These are phyloP conservation scores for Lasiodiplodia hormozganensis DNA, from an alignment of 2,329 filamentous ascomycete species.

Conservation along the genomic window DNA sequence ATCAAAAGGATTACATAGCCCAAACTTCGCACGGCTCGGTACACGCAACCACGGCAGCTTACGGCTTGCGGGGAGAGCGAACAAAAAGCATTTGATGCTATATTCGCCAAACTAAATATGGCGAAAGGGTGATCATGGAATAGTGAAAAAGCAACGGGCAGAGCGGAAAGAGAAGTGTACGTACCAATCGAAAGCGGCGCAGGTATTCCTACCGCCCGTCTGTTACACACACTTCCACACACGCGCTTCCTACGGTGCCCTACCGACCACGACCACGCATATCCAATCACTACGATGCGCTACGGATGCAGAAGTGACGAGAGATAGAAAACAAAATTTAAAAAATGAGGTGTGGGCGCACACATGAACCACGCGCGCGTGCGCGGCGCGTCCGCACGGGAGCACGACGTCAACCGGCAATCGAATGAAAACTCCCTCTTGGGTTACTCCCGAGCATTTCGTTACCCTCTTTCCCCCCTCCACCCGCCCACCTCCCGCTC, in stretches of 20 bases:
- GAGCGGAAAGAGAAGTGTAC: background rate
- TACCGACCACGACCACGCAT: background rate
- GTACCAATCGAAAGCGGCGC: background rate
- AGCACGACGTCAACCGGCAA: background rate
- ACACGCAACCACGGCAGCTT: background rate
- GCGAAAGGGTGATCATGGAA: background rate
- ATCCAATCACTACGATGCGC: conserved; percentile 21
- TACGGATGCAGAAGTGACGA: background rate
- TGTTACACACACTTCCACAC: background rate
- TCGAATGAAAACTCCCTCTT: background rate
- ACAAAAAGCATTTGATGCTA: background rate
- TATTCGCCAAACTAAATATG: background rate
- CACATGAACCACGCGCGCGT: background rate
- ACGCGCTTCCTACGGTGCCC: background rate
- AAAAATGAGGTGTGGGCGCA: background rate
- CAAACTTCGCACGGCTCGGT: background rate
- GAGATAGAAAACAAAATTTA: background rate
- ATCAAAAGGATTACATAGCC: background rate
- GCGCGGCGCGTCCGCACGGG: background rate
- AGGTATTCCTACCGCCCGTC: background rate
- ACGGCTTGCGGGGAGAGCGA: background rate
- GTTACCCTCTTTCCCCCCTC: background rate
- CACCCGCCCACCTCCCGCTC: background rate
- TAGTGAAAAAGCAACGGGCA: background rate
- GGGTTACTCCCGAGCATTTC: conserved; percentile 1